phyloP scores from a whole-genome alignment of 768 basidiomycete genomes.

The Myochromella boudieri region DNA sequence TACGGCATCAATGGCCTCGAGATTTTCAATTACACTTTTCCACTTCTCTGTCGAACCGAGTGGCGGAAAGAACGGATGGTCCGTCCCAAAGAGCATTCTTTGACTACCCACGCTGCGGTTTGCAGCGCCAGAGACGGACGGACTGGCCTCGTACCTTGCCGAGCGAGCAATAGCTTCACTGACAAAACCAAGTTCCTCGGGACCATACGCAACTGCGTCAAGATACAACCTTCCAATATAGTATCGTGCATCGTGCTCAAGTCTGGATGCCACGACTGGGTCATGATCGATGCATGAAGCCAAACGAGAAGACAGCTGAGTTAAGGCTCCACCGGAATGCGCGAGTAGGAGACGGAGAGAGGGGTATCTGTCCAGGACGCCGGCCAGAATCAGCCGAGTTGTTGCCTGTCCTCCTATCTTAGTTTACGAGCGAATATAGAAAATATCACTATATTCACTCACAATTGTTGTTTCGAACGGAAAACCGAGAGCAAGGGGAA shows the following conservation, averaged over 20 bases:
- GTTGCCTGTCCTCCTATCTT: constrained; percentile 45
- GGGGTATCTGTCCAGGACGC: constrained; percentile 79
- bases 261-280: constrained; percentile 69
- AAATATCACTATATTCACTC: constrained; percentile 25
- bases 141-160: constrained; percentile 39
- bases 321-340: constrained; percentile 84
- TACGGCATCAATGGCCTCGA: constrained; percentile 73
- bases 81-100: constrained; percentile 80
- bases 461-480: constrained; percentile 90
- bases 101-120: constrained; percentile 50
- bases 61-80: constrained; percentile 92
- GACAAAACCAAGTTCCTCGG: constrained; percentile 81
- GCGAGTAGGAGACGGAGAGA: constrained; percentile 76
- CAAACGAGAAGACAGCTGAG: constrained; percentile 80
- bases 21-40: constrained; percentile 83
- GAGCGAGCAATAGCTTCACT: constrained; percentile 69
- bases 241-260: constrained; percentile 80
- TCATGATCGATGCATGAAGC: constrained; percentile 87
- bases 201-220: constrained; percentile 88
- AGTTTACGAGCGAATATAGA: constrained; percentile 2
- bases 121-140: constrained; percentile 26
- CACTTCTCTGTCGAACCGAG: constrained; percentile 67
- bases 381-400: constrained; percentile 79
- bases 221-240: constrained; percentile 80
- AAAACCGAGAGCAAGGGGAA: constrained; percentile 85